phyloP scores from a whole-genome alignment of 768 basidiomycete species.

The Peribolospora kevripleyi region DNA sequence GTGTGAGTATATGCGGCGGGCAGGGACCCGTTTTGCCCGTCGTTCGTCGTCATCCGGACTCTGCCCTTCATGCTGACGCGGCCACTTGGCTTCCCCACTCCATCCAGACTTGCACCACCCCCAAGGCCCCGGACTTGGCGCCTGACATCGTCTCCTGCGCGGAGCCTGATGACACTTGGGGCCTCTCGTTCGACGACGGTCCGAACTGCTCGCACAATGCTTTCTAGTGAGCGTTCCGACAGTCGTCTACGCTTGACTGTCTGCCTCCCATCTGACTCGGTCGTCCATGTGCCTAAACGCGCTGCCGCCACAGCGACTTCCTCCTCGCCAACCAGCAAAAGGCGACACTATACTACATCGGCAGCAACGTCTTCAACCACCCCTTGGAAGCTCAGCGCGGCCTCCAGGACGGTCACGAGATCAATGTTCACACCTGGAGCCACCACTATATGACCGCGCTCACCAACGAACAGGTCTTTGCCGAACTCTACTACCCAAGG shows the following conservation, averaged over 20 bases:
- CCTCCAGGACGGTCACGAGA: slow-evolving; percentile 19
- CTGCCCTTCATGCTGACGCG: too few species aligned
- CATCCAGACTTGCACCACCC: slow-evolving; percentile 13
- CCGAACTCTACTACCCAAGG: slow-evolving; percentile 18
- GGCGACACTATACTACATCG: slow-evolving; percentile 18
- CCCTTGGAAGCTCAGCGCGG: slow-evolving; percentile 21
- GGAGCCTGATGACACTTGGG: slow-evolving; percentile 18
- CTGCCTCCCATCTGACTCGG: too few species aligned
- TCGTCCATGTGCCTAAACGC: too few species aligned
- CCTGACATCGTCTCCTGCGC: slow-evolving; percentile 17
- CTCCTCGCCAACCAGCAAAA: slow-evolving; percentile 17
- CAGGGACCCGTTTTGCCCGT: too few species aligned
- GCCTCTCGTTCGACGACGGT: slow-evolving; percentile 22
- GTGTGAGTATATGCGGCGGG: too few species aligned
- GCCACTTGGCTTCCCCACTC: too few species aligned
- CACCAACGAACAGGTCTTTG: slow-evolving; percentile 22
- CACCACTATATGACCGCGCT: slow-evolving; percentile 23
- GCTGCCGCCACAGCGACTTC: slow-evolving; percentile 11
- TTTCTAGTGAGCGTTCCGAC: slow-evolving; percentile 12
- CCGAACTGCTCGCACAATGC: slow-evolving; percentile 19
- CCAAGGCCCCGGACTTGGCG: slow-evolving; percentile 12
- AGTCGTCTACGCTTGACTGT: too few species aligned
- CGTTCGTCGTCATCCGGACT: too few species aligned
- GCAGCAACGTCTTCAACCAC: slow-evolving; percentile 24
- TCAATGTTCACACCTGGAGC: slow-evolving; percentile 17